A percentile compares a stretch with the other conserved stretches of the same genome.
phyloP scores from a whole-genome alignment of 257 asterid genomes.

The Scutellaria barbata region DNA sequence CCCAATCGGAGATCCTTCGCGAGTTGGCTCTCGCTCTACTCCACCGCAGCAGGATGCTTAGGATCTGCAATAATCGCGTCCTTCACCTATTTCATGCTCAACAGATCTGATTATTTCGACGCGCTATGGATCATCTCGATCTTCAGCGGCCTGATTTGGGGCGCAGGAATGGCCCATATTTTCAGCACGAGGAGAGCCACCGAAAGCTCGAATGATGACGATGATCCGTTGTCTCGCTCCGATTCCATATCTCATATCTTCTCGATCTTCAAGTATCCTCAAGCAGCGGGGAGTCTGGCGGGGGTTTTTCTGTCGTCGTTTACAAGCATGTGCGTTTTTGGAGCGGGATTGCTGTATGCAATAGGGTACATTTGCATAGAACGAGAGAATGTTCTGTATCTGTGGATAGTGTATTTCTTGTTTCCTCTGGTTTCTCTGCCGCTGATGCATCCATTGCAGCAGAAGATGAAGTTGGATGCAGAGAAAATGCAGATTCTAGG shows the following conservation, averaged over 20 bases:
- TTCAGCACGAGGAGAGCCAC: conserved; percentile 50
- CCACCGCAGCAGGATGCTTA: conserved; percentile 74
- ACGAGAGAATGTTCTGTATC: conserved; percentile 45
- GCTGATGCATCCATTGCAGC: conserved; percentile 65
- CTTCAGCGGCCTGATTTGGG: conserved; percentile 88
- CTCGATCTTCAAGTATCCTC: conserved; percentile 74
- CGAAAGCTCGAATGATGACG: neutral
- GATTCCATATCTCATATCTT: conserved; percentile 49
- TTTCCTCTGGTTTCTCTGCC: conserved; percentile 83
- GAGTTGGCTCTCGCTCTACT: conserved; percentile 73
- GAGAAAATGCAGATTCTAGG: conserved; percentile 95
- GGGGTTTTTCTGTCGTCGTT: conserved; percentile 83
- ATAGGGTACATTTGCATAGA: conserved; percentile 62
- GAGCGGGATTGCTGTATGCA: conserved; percentile 67
- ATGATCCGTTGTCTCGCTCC: conserved; percentile 28
- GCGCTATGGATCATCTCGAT: conserved; percentile 89
- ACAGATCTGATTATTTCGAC: conserved; percentile 65
- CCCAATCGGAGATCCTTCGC: conserved; percentile 56
- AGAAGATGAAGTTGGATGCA: conserved; percentile 63
- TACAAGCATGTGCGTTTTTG: conserved; percentile 74
- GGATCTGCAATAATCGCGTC: conserved; percentile 77
- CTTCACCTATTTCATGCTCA: conserved; percentile 71
- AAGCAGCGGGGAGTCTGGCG: conserved; percentile 79
- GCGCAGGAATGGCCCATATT: conserved; percentile 65
- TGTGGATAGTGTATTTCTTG: conserved; percentile 73